phyloP scores from a whole-genome alignment of 441 rosid species.

The Gossypium aridum region DNA sequence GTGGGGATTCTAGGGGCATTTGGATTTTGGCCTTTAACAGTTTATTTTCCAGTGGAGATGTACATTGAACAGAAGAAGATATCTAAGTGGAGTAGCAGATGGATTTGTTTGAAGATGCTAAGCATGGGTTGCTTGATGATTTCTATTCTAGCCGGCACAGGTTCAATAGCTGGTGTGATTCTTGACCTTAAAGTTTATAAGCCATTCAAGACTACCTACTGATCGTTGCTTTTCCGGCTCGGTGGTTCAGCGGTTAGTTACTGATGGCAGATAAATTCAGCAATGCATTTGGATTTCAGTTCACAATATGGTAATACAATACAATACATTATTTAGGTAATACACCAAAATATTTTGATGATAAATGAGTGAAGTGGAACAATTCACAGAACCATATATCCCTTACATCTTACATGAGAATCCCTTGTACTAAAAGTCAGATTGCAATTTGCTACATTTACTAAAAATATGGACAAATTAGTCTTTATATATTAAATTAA shows the following conservation, averaged over 20 bases:
- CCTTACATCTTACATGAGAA: not conserved
- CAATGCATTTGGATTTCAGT: conserved; percentile 3
- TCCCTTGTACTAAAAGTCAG: too few relatives aligned
- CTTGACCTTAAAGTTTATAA: conserved; percentile 57
- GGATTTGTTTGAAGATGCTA: conserved; percentile 60
- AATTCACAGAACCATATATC: not conserved
- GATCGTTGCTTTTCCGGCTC: not conserved
- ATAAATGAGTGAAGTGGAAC: not conserved
- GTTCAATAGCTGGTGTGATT: conserved; percentile 61
- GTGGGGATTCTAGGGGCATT: conserved; percentile 69
- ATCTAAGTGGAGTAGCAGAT: conserved; percentile 43
- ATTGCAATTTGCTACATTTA: too few relatives aligned
- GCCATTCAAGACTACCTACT: conserved; percentile 48
- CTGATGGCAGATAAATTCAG: not conserved
- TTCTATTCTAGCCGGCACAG: conserved; percentile 56
- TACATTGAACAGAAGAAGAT: conserved; percentile 52
- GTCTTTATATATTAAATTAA: too few relatives aligned
- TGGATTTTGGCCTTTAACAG: conserved; percentile 78
- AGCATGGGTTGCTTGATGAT: conserved; percentile 47
- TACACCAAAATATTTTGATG: not conserved
- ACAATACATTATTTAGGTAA: not conserved
- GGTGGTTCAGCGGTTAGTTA: not conserved
- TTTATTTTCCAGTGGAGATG: conserved; percentile 79
- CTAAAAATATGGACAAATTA: too few relatives aligned
- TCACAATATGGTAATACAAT: not conserved